Base-by-base conservation (phyloP, 345 rosid species). In the Cardiospermum halicacabum region DNA sequence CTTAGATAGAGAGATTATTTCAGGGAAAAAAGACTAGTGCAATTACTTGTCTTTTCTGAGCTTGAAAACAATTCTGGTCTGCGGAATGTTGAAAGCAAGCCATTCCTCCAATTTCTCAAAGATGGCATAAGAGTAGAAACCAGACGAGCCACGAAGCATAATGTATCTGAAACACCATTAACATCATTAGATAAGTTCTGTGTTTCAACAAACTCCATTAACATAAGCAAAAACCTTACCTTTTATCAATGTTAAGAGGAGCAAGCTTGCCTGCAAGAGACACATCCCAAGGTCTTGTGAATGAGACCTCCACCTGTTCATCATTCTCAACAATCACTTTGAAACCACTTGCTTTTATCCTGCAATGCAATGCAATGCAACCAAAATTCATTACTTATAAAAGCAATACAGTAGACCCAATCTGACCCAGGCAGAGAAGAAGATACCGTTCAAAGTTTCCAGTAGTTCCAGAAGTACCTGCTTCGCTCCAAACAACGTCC, bases 11-110 rank as follows among this genome's bases (percentile, higher is more conserved):
- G n/a, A n/a, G n/a, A n/a, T n/a, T n/a, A n/a, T n/a, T n/a, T n/a
- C n/a, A n/a, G n/a, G n/a, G n/a, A n/a, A n/a, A n/a, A n/a, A n/a
- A n/a, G n/a, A n/a, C n/a, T n/a, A n/a, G n/a, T n/a, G n/a, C n/a
- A n/a, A n/a, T n/a, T 80, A 88, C 96, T 80, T 85, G 75, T 92
- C 91, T 73, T 92, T 77, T 45, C 81, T 74, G 49, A 89, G 91
- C 82, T 86, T 85, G 80, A 90, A 85, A 3, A 76, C 90, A 8
- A 90, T 65, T 70, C 98, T 81, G 34, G 82, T 81, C 58, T 88
- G 83, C 34, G 79, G 86, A 12, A 88, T 74, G 68, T 73, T 80
- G 73, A 86, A 84, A 59, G 84, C 90, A 0, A 97, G 97, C 92
- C 94, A 93, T 48, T 84, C 91, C 74, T 72, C 27, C 62, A 74